Evolutionary conservation across 352 stramenopile genomes (phyloP), one percentile per base, ranked within the genome.

Genomic region (Phytophthora hybrid): DNA sequence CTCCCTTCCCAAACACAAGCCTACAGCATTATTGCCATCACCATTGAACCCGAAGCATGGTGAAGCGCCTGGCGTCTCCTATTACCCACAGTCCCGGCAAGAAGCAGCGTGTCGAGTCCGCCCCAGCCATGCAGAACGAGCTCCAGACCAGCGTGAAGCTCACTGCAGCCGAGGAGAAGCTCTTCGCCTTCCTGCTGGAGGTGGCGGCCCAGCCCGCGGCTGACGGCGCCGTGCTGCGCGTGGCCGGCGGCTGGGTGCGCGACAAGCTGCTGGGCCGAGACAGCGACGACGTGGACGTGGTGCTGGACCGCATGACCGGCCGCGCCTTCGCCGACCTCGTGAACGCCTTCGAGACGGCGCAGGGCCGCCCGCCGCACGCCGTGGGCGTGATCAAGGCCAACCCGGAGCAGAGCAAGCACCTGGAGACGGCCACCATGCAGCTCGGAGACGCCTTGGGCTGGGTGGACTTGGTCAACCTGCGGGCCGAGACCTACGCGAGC

Each of bases 221-320:
- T 26, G 63, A 82, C 23, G 71, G 60, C 53, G 74, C 94, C 6
- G 98, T 96, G 21, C 75, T 99, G 14, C 91, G 98, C 49, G 96
- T 99, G 26, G 97, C 97, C 32, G 98, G 98, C 44, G 98, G 98
- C n/a, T 99, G 98, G 98, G 98, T 99, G n/a, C 93, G 98, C 26
- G 98, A 99, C 80, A 99, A 99, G 84, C 83, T 99, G 6, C 80
- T 97, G 31, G 90, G 89, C 8, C 79, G 80, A 60, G 71, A 90
- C 26, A 96, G 88, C 72, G 89, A 94, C 64, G 98, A 99, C 79
- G 98, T 99, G 77, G 98, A 99, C 84, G 98, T 99, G 49, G 97
- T 97, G 39, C 70, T 99, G 26, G 97, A 99, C 80, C 93, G 95
- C 52, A 98, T 99, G 85, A 96, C 96, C 14, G 98, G 97, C 21